Percentiles rank a stretch among this genome's conserved stretches.
Conservation (phyloP, 1,139 yeast species). For the Meyerozyma sp. region DNA sequence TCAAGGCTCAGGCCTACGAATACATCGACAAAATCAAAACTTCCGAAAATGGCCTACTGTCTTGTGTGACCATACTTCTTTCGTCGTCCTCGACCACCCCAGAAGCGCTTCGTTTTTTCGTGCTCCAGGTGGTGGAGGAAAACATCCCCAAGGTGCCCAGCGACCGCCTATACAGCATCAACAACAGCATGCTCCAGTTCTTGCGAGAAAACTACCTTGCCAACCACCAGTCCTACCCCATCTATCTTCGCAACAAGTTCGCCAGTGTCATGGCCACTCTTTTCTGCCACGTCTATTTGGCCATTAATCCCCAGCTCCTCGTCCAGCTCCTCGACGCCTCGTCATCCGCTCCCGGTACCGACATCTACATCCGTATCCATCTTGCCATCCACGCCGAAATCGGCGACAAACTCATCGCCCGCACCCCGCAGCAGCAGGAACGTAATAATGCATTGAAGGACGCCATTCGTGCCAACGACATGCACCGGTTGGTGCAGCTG, state of each 20-base stretch:
- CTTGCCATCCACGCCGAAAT: slow-evolving; percentile 82
- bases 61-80: slow-evolving; percentile 61
- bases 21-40: slow-evolving; percentile 72
- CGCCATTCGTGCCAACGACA: slow-evolving; percentile 70
- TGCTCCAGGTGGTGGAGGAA: slow-evolving; percentile 75
- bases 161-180: slow-evolving; percentile 43
- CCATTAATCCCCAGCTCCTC: slow-evolving; percentile 62
- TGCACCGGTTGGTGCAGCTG: slow-evolving; percentile 56
- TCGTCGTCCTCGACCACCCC: slow-evolving; percentile 24
- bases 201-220: slow-evolving; percentile 23
- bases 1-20: slow-evolving; percentile 80
- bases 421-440: slow-evolving; percentile 57
- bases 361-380: slow-evolving; percentile 71
- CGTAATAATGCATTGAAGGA: slow-evolving; percentile 76
- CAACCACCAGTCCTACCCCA: slow-evolving; percentile 42
- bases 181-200: slow-evolving; percentile 35
- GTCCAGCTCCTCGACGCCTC: slow-evolving; percentile 50
- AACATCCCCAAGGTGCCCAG: slow-evolving; percentile 45
- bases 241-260: slow-evolving; percentile 70
- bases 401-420: slow-evolving; percentile 80
- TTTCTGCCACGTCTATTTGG: slow-evolving; percentile 62
- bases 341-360: slow-evolving; percentile 51
- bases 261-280: slow-evolving; percentile 69
- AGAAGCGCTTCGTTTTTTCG: slow-evolving; percentile 65
- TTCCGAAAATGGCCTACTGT: slow-evolving; percentile 74